phyloP scores from a whole-genome alignment of 1,284 basidiomycete genomes.

The Vanrija pseudolonga region DNA sequence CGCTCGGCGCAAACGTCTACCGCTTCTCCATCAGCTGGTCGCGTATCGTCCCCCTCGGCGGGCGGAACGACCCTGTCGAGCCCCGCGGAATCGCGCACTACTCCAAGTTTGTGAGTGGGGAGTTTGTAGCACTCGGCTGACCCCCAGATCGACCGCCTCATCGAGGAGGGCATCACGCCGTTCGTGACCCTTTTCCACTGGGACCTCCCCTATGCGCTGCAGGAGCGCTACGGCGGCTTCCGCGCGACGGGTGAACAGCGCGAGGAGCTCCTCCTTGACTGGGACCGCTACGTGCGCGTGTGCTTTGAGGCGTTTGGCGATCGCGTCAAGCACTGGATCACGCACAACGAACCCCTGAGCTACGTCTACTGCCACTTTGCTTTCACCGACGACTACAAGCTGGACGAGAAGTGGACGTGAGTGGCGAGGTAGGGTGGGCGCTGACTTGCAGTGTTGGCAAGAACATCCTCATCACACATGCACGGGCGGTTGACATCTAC shows the following conservation, averaged over 20 bases:
- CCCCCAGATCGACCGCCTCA: conserved; percentile 58
- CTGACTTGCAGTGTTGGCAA: conserved; percentile 5
- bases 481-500: conserved; percentile 24
- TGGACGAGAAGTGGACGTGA: conserved; percentile 4
- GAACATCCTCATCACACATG: conserved; percentile 22
- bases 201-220: conserved; percentile 66
- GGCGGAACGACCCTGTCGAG: conserved; percentile 63
- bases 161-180: conserved; percentile 53
- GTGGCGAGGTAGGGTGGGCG: not conserved
- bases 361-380: conserved; percentile 9
- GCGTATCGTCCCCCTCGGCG: conserved; percentile 62
- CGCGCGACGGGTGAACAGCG: not conserved
- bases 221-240: conserved; percentile 68
- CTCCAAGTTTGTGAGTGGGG: conserved; percentile 33
- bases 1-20: conserved; percentile 57
- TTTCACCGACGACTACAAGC: conserved; percentile 3
- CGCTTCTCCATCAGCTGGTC: conserved; percentile 68
- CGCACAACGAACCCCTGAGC: conserved; percentile 40
- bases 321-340: conserved; percentile 65
- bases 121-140: conserved; percentile 17
- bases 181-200: conserved; percentile 50
- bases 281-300: conserved; percentile 60
- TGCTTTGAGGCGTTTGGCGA: conserved; percentile 69
- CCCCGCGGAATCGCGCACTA: conserved; percentile 65
- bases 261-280: conserved; percentile 54